Evolutionary conservation across 345 rosid species (phyloP), one percentile per base, ranked within the genome.

Genomic region (Aethionema arabicum): DNA sequence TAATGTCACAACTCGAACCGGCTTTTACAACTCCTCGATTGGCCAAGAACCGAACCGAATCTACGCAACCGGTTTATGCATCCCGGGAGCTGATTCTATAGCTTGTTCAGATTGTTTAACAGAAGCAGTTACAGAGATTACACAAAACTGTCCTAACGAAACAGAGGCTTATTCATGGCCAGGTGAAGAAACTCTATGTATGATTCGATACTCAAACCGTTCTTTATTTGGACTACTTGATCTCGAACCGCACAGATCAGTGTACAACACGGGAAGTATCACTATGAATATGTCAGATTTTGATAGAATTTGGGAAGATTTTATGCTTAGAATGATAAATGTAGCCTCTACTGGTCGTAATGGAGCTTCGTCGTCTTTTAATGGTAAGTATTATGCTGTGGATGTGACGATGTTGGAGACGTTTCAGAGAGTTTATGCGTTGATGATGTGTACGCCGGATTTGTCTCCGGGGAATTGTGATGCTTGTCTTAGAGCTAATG

Each of bases 371-470:
- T 48, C 47, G 1, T 61, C 55, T n/a, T 48, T 56, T 21, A 38
- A 42, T 49, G 5, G 35, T 10, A 80, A 66, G 32, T 77, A 62
- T 52, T 79, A 80, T 40, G 81, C 81, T 0, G 67, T 59, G 7
- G 32, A 15, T 21, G 42, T 59, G 4, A 48, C 38, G 2, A 3
- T 58, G 13, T 14, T 56, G 11, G 30, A 59, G 3, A 53, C 31
- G 52, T 67, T 55, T 5, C 40, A 57, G 29, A 31, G 6, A 0
- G 29, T 81, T 32, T 84, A 65, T 57, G 21, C 42, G 4, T 76
- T 84, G 4, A 75, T 31, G 9, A 77, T 78, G 76, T 84, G 90
- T 56, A 74, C 74, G 1, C 82, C 73, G 3, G 83, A 81, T 67
- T 13, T 81, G 43, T 65, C 78, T 7, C 2, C 31, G 1, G 0